Percentiles rank a stretch among this genome's conserved stretches.
Conservation (phyloP, 1,284 basidiomycete species). For the Trichosporon ovoides region DNA sequence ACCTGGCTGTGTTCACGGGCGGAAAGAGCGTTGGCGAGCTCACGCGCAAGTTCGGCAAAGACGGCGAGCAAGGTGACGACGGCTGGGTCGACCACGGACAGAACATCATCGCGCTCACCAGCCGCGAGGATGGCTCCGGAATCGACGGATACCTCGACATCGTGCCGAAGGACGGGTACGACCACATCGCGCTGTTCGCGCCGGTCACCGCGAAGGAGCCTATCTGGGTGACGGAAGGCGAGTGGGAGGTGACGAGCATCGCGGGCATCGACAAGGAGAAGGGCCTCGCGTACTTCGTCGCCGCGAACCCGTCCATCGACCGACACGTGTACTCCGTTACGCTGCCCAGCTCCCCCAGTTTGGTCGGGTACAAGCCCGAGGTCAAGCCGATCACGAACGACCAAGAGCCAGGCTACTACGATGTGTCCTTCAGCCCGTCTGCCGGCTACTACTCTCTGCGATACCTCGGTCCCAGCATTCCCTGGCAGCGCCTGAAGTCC, state of each 20-base stretch:
- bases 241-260: slow-evolving; percentile 84
- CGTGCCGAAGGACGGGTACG: slow-evolving; percentile 74
- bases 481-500: slow-evolving; percentile 76
- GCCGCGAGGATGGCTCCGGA: slow-evolving; percentile 22
- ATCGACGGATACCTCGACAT: slow-evolving; percentile 75
- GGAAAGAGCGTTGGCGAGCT: slow-evolving; percentile 53
- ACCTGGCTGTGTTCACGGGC: slow-evolving; percentile 66
- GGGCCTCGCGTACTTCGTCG: slow-evolving; percentile 76
- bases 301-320: slow-evolving; percentile 74
- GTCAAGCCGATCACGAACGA: slow-evolving; percentile 62
- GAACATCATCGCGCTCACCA: slow-evolving; percentile 43
- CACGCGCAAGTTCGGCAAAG: slow-evolving; percentile 67
- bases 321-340: slow-evolving; percentile 75
- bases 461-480: slow-evolving; percentile 76
- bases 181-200: slow-evolving; percentile 83
- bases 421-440: slow-evolving; percentile 69
- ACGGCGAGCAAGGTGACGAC: slow-evolving; percentile 77
- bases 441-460: slow-evolving; percentile 77
- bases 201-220: slow-evolving; percentile 65
- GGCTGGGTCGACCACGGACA: slow-evolving; percentile 78
- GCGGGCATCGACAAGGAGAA: slow-evolving; percentile 64
- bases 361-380: slow-evolving; percentile 26
- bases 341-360: slow-evolving; percentile 52
- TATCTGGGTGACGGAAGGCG: slow-evolving; percentile 73
- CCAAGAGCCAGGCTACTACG: slow-evolving; percentile 59